phyloP scores from a whole-genome alignment of 257 asterid species.

The Penstemon newberryi region DNA sequence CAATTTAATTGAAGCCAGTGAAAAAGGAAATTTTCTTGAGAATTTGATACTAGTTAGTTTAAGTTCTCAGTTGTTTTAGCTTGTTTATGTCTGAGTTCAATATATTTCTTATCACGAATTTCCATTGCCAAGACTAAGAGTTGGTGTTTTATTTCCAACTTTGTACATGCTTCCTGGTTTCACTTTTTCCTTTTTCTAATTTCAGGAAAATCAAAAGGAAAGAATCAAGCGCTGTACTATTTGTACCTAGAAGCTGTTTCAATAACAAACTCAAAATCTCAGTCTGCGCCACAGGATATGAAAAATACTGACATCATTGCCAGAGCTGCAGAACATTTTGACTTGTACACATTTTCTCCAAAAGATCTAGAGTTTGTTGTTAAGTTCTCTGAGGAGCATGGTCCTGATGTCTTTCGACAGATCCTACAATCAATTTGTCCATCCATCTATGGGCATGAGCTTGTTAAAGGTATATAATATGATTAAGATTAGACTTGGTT shows the following conservation, averaged over 20 bases:
- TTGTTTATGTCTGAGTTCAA: conserved; percentile 19
- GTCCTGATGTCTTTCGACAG: conserved; percentile 78
- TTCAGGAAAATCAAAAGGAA: conserved; percentile 86
- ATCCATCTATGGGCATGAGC: conserved; percentile 94
- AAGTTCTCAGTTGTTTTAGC: conserved; percentile 13
- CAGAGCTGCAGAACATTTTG: conserved; percentile 58
- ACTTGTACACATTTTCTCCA: conserved; percentile 78
- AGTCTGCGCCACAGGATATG: conserved; percentile 51
- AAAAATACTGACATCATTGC: conserved; percentile 45
- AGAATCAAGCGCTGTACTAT: conserved; percentile 79
- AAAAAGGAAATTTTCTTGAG: conserved; percentile 4
- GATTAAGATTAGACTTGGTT: conserved; percentile 8
- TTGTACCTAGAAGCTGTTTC: conserved; percentile 84
- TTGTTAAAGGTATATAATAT: conserved; percentile 75
- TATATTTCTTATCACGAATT: conserved; percentile 17
- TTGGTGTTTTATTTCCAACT: conserved; percentile 18
- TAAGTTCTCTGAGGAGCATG: conserved; percentile 85
- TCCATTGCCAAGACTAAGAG: conserved; percentile 17
- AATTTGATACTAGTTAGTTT: conserved; percentile 10
- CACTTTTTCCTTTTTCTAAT: not conserved
- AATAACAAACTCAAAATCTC: conserved; percentile 78
- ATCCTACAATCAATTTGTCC: conserved; percentile 91
- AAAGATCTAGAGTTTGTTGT: conserved; percentile 88
- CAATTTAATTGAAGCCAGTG: conserved; percentile 1
- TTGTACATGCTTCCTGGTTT: conserved; percentile 7